A percentile compares a stretch with the other conserved stretches of the same genome.
Conservation (phyloP, 257 asterid species). For the Plantago ovata region DNA sequence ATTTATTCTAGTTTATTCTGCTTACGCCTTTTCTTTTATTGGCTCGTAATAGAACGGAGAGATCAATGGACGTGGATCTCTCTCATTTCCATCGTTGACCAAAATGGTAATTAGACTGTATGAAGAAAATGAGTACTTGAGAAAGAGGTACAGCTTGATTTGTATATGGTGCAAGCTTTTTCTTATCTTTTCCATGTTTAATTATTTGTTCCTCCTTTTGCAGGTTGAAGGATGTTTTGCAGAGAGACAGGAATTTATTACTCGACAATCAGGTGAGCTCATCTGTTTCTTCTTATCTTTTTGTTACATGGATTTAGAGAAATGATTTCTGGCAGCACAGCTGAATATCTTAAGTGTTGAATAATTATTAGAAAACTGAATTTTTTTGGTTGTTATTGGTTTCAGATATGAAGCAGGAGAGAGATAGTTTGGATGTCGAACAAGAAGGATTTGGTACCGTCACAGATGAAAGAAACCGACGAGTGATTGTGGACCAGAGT, state of each 20-base stretch:
- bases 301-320: background rate
- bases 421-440: conserved; percentile 26
- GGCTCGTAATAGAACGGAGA: conserved; percentile 25
- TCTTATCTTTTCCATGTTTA: background rate
- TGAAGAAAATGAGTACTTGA: conserved; percentile 34
- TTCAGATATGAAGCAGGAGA: conserved; percentile 16
- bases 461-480: conserved; percentile 39
- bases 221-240: conserved; percentile 34
- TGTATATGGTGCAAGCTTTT: background rate
- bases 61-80: background rate
- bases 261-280: conserved; percentile 36
- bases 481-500: conserved; percentile 40
- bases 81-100: no score
- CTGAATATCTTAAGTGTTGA: background rate
- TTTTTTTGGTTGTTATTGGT: background rate
- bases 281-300: background rate
- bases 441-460: conserved; percentile 28
- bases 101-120: conserved; percentile 24
- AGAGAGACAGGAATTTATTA: conserved; percentile 24
- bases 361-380: background rate
- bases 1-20: background rate
- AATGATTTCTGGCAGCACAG: background rate
- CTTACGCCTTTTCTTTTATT: background rate
- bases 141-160: conserved; percentile 27
- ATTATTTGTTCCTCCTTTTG: background rate